A percentile compares a stretch with the other conserved stretches of the same genome.
These are phyloP conservation scores for Thalassiosira livingstoniorum DNA, from an alignment of 352 stramenopile species.

Conservation along the genomic window DNA sequence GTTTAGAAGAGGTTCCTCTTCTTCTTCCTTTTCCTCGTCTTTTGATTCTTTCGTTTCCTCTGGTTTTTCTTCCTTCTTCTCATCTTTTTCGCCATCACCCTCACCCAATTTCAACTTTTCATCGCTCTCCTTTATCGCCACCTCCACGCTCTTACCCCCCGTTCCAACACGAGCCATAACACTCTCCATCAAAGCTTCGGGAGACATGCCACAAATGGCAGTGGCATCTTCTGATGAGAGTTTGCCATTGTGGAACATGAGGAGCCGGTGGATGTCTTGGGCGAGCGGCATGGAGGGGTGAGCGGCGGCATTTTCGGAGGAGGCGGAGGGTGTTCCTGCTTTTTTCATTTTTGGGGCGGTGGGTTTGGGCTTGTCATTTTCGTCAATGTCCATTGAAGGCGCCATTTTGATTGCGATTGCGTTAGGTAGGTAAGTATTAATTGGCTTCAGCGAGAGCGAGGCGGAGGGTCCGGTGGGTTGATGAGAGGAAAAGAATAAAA, in stretches of 20 bases:
- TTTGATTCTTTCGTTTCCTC: background rate
- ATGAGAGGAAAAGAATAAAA: too few relatives aligned
- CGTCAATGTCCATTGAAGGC: slow-evolving; percentile 53
- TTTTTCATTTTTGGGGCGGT: slow-evolving; percentile 8
- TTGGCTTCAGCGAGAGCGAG: too few relatives aligned
- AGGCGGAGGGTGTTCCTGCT: slow-evolving; percentile 56
- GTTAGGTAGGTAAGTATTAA: background rate
- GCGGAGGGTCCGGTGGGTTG: too few relatives aligned
- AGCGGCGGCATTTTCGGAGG: slow-evolving; percentile 61
- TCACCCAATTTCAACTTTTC: slow-evolving; percentile 25
- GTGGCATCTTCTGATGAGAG: slow-evolving; percentile 30
- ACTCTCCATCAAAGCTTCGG: slow-evolving; percentile 45
- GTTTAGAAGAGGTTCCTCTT: slow-evolving; percentile 59
- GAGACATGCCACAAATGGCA: slow-evolving; percentile 29
- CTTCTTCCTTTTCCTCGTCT: slow-evolving; percentile 1
- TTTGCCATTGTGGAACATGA: slow-evolving; percentile 46
- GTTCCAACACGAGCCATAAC: slow-evolving; percentile 60
- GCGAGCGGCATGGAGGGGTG: slow-evolving; percentile 77
- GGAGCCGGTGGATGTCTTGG: slow-evolving; percentile 76
- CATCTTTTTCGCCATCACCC: background rate
- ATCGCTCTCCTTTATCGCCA: slow-evolving; percentile 59
- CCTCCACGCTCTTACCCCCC: slow-evolving; percentile 53
- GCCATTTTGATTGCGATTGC: slow-evolving; percentile 6
- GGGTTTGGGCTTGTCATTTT: slow-evolving; percentile 19
- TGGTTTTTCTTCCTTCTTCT: background rate